These are phyloP conservation scores for Glycine soja DNA, from an alignment of 306 rosid species.

Conservation along the genomic window DNA sequence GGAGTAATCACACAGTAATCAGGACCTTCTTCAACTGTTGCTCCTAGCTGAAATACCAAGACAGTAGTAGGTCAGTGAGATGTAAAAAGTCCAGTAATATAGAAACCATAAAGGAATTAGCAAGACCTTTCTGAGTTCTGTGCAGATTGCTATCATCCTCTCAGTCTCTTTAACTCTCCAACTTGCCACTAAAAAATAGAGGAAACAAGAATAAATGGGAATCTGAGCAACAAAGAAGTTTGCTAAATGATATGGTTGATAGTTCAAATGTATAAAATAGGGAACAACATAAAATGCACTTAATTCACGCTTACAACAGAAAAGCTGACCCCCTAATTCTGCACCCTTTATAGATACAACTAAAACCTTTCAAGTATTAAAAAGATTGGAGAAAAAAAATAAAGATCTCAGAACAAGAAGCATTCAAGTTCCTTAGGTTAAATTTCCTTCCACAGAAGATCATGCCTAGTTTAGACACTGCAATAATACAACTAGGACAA, in stretches of 20 bases:
- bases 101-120: constrained; percentile 31
- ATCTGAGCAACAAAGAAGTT: constrained; percentile 25
- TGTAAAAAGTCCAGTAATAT: constrained; percentile 2
- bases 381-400: background rate
- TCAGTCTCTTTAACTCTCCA: constrained; percentile 99
- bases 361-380: constrained; percentile 18
- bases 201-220: constrained; percentile 30
- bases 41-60: constrained; percentile 78
- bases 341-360: background rate
- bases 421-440: background rate
- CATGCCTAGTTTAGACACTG: background rate
- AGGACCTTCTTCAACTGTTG: constrained; percentile 94
- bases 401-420: background rate
- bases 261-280: constrained; percentile 14
- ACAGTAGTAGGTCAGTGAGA: background rate
- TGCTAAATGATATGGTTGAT: constrained; percentile 18
- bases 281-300: constrained; percentile 32
- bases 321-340: background rate
- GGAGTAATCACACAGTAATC: constrained; percentile 98
- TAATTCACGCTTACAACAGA: constrained; percentile 13
- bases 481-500: no score
- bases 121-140: constrained; percentile 90
- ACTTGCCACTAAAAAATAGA: constrained; percentile 81
- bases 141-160: constrained; percentile 98
- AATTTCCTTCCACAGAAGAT: background rate